Evolutionary conservation across 345 rosid genomes (phyloP), one percentile per base, ranked within the genome.

Genomic region (Orychophragmus violaceus): DNA sequence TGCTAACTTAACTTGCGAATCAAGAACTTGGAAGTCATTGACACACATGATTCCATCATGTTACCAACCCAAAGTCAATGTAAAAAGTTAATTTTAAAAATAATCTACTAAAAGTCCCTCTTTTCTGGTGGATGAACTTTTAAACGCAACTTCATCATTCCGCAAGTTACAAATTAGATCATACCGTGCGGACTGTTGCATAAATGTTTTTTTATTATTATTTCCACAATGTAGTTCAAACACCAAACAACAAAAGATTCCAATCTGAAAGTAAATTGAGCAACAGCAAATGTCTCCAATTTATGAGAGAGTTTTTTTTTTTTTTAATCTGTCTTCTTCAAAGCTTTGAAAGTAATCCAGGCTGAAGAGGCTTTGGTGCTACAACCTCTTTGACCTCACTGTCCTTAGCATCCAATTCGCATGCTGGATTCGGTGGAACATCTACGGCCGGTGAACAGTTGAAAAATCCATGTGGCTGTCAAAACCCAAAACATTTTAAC

Each of bases 401-500:
- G 60, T 87, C 90, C 62, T 86, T 88, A 5, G 75, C 49, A 11
- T 90, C 95, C 79, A 79, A 28, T 74, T 93, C 95, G 48, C 94
- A 85, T 6, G 66, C 53, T 42, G 83, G 64, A 48, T 72, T 86
- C 14, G 98, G 97, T 2, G 98, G 97, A 19, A 93, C 98, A 57
- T 93, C 98, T 24, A 88, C 84, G 0, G 97, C 96, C 2, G 96
- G 98, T 8, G 98, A 93, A 81, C 94, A 86, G 68, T 90, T 93
- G 77, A 90, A 93, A 71, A 93, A 93, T 37, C 98, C 98, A 50
- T 93, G 98, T 25, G 97, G 98, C 98, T 93, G 84, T 78, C 70
- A 41, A 13, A 63, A 21, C 11, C 52, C 5, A 30, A 27, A 32
- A 12, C 30, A 21, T 44, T 16, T 25, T 56, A 57, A 69, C 27